Percentiles rank a stretch among this genome's conserved stretches.
Conservation (phyloP, 805 yeast genomes). For the Zygosaccharomyces bisporus region DNA sequence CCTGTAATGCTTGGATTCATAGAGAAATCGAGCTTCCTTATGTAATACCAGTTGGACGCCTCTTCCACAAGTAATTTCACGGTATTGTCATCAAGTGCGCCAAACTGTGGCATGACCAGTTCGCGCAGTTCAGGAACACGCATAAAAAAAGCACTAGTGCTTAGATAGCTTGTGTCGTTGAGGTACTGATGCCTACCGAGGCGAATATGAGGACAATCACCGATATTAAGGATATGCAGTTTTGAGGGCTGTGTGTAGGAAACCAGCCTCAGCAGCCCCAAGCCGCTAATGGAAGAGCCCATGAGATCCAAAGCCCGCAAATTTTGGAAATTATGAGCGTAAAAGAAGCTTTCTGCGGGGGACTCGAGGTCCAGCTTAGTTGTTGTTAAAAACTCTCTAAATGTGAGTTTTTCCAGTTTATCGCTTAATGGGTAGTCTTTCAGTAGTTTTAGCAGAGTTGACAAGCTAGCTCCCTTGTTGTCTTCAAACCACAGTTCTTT, state of each 20-base stretch:
- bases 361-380: conserved; percentile 16
- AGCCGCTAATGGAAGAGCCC: conserved; percentile 32
- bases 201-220: conserved; percentile 28
- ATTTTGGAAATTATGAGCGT: conserved; percentile 18
- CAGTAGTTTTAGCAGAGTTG: conserved; percentile 18
- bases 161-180: conserved; percentile 13
- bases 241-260: conserved; percentile 12
- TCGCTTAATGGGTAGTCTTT: conserved; percentile 18
- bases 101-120: conserved; percentile 27
- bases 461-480: conserved; percentile 22
- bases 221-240: conserved; percentile 26
- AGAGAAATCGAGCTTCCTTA: conserved; percentile 29
- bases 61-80: conserved; percentile 18
- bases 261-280: conserved; percentile 20
- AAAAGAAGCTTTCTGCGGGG: conserved; percentile 14
- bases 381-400: conserved; percentile 26
- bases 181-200: conserved; percentile 8
- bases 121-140: conserved; percentile 20
- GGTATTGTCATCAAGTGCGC: conserved; percentile 22
- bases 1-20: conserved; percentile 33
- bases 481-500: conserved; percentile 33
- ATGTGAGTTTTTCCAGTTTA: conserved; percentile 24
- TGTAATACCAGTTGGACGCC: conserved; percentile 13
- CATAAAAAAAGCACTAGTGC: conserved; percentile 16
- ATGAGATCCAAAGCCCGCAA: conserved; percentile 27